Conservation (phyloP, 2,329 filamentous ascomycete species). For the Arthrinium puccinioides region DNA sequence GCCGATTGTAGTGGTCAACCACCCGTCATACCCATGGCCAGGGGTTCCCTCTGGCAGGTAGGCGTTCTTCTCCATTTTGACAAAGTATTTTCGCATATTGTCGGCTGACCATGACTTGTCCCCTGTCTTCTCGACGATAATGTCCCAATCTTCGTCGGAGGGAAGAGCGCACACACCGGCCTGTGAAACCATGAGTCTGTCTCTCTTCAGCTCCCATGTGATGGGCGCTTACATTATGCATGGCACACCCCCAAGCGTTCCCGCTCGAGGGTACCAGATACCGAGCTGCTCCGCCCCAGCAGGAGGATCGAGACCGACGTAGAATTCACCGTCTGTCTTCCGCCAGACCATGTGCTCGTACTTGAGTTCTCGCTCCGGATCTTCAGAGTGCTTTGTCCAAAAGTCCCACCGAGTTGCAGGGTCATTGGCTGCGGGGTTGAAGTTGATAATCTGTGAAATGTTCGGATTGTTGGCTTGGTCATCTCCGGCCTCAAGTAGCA, state of each 20-base stretch:
- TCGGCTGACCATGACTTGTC: constrained; percentile 19
- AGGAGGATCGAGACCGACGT: constrained; percentile 23
- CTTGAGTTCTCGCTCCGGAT: constrained; percentile 43
- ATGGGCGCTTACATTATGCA: constrained; percentile 14
- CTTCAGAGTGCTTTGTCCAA: constrained; percentile 46
- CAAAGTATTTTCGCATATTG: constrained; percentile 18
- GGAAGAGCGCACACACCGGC: constrained; percentile 19
- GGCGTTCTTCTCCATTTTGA: constrained; percentile 20
- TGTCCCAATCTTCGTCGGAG: constrained; percentile 21
- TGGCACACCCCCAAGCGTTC: constrained; percentile 27
- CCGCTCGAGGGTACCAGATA: constrained; percentile 25
- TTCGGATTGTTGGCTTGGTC: constrained; percentile 29
- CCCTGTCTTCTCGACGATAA: constrained; percentile 20
- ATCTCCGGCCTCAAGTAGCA: constrained; percentile 50
- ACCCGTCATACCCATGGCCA: constrained; percentile 21
- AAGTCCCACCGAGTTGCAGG: constrained; percentile 44
- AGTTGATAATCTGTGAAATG: constrained; percentile 19
- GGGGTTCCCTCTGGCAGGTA: constrained; percentile 15
- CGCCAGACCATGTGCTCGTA: constrained; percentile 22
- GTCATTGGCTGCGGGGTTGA: constrained; percentile 32
- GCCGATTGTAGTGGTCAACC: constrained; percentile 19
- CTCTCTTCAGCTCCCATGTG: constrained; percentile 2
- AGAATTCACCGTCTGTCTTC: constrained; percentile 20
- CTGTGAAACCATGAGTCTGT: not conserved
- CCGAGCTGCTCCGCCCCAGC: constrained; percentile 22